Percentiles rank a stretch among this genome's conserved stretches.
Conservation (phyloP, 495 filamentous ascomycete genomes). For the Aspergillus coremiiformis region DNA sequence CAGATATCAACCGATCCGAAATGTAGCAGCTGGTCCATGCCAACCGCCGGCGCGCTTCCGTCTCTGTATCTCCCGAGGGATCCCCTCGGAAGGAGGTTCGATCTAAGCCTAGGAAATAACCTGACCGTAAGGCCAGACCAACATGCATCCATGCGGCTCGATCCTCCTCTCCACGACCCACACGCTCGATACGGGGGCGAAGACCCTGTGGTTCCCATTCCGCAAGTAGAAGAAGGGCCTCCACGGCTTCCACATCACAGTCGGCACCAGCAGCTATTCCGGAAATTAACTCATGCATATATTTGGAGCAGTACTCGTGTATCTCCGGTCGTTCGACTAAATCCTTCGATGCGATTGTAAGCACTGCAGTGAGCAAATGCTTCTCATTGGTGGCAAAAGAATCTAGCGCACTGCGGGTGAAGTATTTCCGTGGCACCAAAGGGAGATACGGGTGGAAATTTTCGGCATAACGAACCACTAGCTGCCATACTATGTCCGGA, state of each 20-base stretch:
- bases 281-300: conserved; percentile 57
- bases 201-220: conserved; percentile 59
- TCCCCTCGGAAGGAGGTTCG: conserved; percentile 47
- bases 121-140: conserved; percentile 55
- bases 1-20: conserved; percentile 57
- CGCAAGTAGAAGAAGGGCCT: conserved; percentile 53
- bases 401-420: conserved; percentile 41
- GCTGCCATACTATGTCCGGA: conserved; percentile 39
- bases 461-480: conserved; percentile 46
- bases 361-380: conserved; percentile 53
- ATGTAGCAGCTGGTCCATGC: conserved; percentile 60
- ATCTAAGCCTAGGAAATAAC: conserved; percentile 56
- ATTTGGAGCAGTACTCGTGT: conserved; percentile 53
- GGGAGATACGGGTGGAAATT: conserved; percentile 59
- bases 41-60: conserved; percentile 49
- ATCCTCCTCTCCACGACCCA: conserved; percentile 59
- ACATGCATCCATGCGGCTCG: conserved; percentile 64
- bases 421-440: conserved; percentile 48
- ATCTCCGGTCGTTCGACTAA: conserved; percentile 47
- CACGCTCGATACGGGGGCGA: conserved; percentile 42
- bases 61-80: conserved; percentile 39
- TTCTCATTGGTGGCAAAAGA: conserved; percentile 47
- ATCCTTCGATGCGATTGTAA: conserved; percentile 57
- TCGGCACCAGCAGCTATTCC: conserved; percentile 52
- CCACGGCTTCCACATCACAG: conserved; percentile 57